A percentile compares a stretch with the other conserved stretches of the same genome.
Conservation (phyloP, 805 yeast genomes). For the Grigorovia transvaalensis region DNA sequence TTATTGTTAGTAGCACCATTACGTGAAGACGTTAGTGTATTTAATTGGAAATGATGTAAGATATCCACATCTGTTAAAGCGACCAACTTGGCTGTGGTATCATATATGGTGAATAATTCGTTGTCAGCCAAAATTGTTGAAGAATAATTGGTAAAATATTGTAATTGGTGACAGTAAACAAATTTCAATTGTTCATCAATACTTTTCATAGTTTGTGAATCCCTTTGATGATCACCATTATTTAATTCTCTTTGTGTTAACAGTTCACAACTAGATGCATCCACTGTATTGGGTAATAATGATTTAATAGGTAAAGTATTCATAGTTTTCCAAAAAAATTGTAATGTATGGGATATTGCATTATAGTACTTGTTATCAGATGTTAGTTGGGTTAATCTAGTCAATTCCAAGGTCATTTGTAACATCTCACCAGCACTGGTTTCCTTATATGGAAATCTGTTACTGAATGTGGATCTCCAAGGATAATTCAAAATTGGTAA, state of each 20-base stretch:
- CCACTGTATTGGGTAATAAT: slow-evolving; percentile 36
- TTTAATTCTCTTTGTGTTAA: slow-evolving; percentile 22
- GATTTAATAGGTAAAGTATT: slow-evolving; percentile 32
- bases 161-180: slow-evolving; percentile 28
- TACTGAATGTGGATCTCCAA: slow-evolving; percentile 31
- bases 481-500: slow-evolving; percentile 40
- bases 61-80: slow-evolving; percentile 7
- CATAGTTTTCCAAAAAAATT: slow-evolving; percentile 28
- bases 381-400: slow-evolving; percentile 42
- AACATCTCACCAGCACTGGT: slow-evolving; percentile 38
- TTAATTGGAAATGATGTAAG: neutral
- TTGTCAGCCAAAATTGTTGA: neutral
- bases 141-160: slow-evolving; percentile 21
- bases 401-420: slow-evolving; percentile 42
- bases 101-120: slow-evolving; percentile 5
- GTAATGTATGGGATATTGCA: slow-evolving; percentile 37
- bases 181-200: slow-evolving; percentile 22
- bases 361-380: slow-evolving; percentile 39
- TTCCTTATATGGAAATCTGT: slow-evolving; percentile 30
- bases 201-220: slow-evolving; percentile 30
- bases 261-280: slow-evolving; percentile 41
- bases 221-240: slow-evolving; percentile 27
- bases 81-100: slow-evolving; percentile 2
- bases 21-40: neutral
- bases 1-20: neutral